A percentile compares a stretch with the other conserved stretches of the same genome.
phyloP scores from a whole-genome alignment of 1,284 basidiomycete species.

The Takashimella tepidaria region DNA sequence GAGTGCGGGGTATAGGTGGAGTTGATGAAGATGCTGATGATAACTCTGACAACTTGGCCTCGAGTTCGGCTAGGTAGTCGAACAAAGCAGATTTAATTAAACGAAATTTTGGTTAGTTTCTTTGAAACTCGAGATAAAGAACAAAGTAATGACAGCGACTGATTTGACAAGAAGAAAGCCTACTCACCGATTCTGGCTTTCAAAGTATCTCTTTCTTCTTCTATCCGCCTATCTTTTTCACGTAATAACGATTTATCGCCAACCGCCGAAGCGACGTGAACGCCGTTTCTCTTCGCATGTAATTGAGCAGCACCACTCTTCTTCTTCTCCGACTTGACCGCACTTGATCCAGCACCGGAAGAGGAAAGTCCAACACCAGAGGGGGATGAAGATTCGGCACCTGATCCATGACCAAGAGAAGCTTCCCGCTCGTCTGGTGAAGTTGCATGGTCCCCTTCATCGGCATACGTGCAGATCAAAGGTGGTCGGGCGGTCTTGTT shows the following conservation, averaged over 20 bases:
- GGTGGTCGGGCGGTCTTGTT: constrained; percentile 28
- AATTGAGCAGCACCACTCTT: constrained; percentile 3
- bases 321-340: constrained; percentile 4
- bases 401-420: too few species aligned
- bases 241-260: constrained; percentile 6
- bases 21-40: constrained; percentile 18
- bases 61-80: constrained; percentile 42
- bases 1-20: not conserved
- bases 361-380: too few species aligned
- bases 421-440: constrained; percentile 1
- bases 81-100: too few species aligned
- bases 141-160: not conserved
- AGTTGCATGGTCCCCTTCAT: constrained; percentile 17
- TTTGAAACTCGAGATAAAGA: too few species aligned
- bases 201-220: constrained; percentile 28
- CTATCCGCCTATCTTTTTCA: constrained; percentile 22
- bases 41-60: constrained; percentile 24
- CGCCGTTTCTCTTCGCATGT: not conserved
- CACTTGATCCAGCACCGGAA: not conserved
- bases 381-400: not conserved
- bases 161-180: not conserved
- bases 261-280: not conserved
- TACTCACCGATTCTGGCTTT: constrained; percentile 25
- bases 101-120: not conserved
- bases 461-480: constrained; percentile 35